phyloP scores from a whole-genome alignment of 306 rosid species.

The Herpetospermum pedunculosum region DNA sequence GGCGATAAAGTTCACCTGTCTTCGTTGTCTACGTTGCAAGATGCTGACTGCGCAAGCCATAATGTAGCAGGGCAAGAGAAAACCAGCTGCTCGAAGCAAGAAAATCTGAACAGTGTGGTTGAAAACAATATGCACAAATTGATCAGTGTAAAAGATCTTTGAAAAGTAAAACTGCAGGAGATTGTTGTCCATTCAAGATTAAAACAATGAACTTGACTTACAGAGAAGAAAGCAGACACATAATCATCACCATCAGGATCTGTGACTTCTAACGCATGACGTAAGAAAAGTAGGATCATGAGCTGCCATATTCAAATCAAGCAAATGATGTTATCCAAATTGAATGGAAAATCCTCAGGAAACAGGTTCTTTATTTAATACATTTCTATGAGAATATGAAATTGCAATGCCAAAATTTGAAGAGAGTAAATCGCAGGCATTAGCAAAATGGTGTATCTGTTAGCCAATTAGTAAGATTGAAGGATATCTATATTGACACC shows the following conservation, averaged over 20 bases:
- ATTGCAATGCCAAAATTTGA: background rate
- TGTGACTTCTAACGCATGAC: constrained; percentile 68
- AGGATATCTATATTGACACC: background rate
- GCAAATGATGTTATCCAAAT: constrained; percentile 1
- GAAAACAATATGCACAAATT: background rate
- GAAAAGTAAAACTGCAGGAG: background rate
- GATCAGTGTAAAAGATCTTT: background rate
- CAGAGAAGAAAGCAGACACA: constrained; percentile 66
- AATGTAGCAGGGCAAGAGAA: constrained; percentile 92
- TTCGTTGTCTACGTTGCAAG: constrained; percentile 89
- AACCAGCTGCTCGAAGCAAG: constrained; percentile 93
- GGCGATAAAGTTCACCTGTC: constrained; percentile 49
- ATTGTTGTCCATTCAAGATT: background rate
- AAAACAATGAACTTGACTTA: constrained; percentile 19
- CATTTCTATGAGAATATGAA: background rate
- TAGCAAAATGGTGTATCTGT: background rate
- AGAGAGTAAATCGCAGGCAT: background rate
- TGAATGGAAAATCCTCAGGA: background rate
- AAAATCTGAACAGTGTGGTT: constrained; percentile 25
- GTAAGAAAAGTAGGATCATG: constrained; percentile 81
- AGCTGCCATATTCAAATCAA: constrained; percentile 39
- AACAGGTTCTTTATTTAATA: background rate
- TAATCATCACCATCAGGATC: constrained; percentile 56
- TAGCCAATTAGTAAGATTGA: background rate
- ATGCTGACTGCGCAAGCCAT: constrained; percentile 99